A percentile compares a stretch with the other conserved stretches of the same genome.
These are phyloP conservation scores for Chalciporus sphaerocephalus DNA, from an alignment of 768 basidiomycete genomes.

Conservation along the genomic window DNA sequence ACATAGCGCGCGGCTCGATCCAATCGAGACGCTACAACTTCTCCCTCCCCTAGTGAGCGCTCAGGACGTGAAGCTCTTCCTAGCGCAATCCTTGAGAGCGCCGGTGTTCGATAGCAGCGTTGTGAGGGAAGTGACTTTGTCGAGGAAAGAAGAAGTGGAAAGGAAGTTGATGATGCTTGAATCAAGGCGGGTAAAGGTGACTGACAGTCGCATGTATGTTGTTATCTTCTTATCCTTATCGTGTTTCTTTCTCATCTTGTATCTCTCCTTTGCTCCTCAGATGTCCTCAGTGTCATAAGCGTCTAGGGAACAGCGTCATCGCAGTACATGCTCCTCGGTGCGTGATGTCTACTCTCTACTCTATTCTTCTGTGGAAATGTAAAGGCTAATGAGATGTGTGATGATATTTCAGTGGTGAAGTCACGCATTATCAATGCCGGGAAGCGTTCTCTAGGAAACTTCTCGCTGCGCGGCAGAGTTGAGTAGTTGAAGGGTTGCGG, in stretches of 20 bases:
- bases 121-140: conserved; percentile 63
- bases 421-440: conserved; percentile 94
- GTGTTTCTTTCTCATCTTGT: background rate
- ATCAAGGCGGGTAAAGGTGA: conserved; percentile 78
- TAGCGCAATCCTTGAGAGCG: conserved; percentile 63
- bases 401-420: conserved; percentile 73
- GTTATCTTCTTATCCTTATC: conserved; percentile 1
- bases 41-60: conserved; percentile 89
- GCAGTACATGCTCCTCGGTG: conserved; percentile 88
- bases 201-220: conserved; percentile 87
- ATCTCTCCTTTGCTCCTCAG: conserved; percentile 36
- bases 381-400: background rate
- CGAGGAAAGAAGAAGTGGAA: conserved; percentile 75
- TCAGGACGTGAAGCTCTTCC: conserved; percentile 71
- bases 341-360: conserved; percentile 17
- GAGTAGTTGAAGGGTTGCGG: background rate
- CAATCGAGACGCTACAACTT: conserved; percentile 76
- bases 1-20: conserved; percentile 78
- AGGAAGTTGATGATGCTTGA: conserved; percentile 71
- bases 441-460: conserved; percentile 69
- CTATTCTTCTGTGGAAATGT: background rate
- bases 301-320: conserved; percentile 88
- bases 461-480: conserved; percentile 33
- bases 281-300: conserved; percentile 94
- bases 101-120: conserved; percentile 69